Conservation (phyloP, 1,284 basidiomycete genomes). For the Cryptococcus wingfieldii region DNA sequence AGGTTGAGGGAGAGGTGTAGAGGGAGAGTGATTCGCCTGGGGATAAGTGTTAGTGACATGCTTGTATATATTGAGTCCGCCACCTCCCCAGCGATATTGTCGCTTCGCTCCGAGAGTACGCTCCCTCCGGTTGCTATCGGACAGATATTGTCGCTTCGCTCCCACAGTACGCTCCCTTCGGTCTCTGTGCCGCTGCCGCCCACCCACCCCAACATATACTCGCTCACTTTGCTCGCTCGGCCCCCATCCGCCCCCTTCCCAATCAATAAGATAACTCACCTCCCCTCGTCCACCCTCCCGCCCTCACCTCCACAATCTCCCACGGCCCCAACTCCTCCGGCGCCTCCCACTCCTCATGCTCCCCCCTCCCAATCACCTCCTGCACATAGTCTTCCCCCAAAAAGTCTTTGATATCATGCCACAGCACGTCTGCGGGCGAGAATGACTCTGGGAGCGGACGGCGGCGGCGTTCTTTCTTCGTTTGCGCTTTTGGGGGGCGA, state of each 20-base stretch:
- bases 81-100: background rate
- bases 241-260: too few relatives aligned
- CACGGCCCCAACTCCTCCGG: conserved; percentile 52
- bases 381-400: conserved; percentile 62
- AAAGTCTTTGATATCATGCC: conserved; percentile 63
- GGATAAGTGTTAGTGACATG: background rate
- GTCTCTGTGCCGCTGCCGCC: too few relatives aligned
- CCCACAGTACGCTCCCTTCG: too few relatives aligned
- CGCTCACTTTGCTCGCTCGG: too few relatives aligned
- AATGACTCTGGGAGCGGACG: conserved; percentile 58
- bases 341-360: conserved; percentile 53
- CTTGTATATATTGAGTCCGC: too few relatives aligned
- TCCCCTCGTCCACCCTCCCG: conserved; percentile 36
- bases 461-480: conserved; percentile 19
- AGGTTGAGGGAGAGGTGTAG: conserved; percentile 26
- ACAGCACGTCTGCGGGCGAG: conserved; percentile 69
- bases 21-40: conserved; percentile 68
- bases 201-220: too few relatives aligned
- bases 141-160: too few relatives aligned
- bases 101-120: too few relatives aligned
- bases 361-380: conserved; percentile 53
- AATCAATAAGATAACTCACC: background rate
- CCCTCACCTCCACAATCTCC: conserved; percentile 64
- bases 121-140: too few relatives aligned
- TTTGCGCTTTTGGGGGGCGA: conserved; percentile 12